Evolutionary conservation across 2,329 filamentous ascomycete species (phyloP).

Genomic region (Aspergillus puulaauensis): DNA sequence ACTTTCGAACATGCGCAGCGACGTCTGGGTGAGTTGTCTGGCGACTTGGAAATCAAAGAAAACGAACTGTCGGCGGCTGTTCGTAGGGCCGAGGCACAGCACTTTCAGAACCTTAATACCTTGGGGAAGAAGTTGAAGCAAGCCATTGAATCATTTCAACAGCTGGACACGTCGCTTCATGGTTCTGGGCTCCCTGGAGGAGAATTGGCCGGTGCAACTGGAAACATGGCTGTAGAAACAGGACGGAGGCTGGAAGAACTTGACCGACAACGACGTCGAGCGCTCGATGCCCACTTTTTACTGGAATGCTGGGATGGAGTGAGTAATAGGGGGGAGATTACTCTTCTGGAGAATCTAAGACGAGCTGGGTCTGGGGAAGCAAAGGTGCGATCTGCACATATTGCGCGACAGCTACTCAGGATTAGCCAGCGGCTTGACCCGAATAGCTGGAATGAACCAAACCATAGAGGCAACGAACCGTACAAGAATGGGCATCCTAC

Average conservation of each 20-base stretch:
- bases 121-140: conserved; percentile 86
- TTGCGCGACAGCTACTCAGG: conserved; percentile 87
- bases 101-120: conserved; percentile 85
- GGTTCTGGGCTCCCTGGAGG: conserved; percentile 46
- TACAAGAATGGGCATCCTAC: conserved; percentile 24
- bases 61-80: conserved; percentile 89
- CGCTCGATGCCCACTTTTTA: conserved; percentile 89
- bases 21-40: conserved; percentile 55
- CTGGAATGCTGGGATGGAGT: conserved; percentile 98
- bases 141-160: conserved; percentile 88
- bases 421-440: conserved; percentile 91
- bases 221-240: conserved; percentile 90
- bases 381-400: conserved; percentile 90
- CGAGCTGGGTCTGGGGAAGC: conserved; percentile 82
- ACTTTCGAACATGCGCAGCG: conserved; percentile 75
- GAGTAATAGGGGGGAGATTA: conserved; percentile 81
- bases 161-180: conserved; percentile 80
- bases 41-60: conserved; percentile 85
- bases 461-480: conserved; percentile 54
- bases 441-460: conserved; percentile 62
- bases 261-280: conserved; percentile 84
- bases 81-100: conserved; percentile 84
- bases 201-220: conserved; percentile 53
- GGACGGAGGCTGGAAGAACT: conserved; percentile 92
- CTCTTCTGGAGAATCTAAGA: conserved; percentile 83